Evolutionary conservation across 2,329 filamentous ascomycete genomes (phyloP), one percentile per base, ranked within the genome.

Genomic region (Pseudogymnoascus sp.): DNA sequence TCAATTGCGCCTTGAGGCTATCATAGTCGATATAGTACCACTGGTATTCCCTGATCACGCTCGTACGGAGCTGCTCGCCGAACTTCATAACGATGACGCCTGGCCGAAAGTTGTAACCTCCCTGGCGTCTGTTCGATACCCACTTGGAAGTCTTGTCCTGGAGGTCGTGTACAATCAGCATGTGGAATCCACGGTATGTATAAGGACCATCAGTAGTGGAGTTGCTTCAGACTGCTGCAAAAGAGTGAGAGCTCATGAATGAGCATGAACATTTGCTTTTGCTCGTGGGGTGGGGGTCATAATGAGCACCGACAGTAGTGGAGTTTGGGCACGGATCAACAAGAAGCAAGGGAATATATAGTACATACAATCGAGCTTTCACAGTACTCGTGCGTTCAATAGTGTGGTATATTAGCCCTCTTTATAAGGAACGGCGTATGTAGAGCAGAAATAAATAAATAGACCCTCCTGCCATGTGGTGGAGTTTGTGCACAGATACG

Each of bases 21-120:
- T 97, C 92, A 79, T 99, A 99, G 78, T 91, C 89, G 77, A 99
- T 97, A 79, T 99, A 99, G 80, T 96, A 91, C 87, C 92, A 96
- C 75, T 92, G 88, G 79, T 95, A 99, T 78, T 97, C 92, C 80
- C 90, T 92, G 77, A 97, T 96, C 73, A 96, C 84, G 74, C 92
- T 97, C 71, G 91, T 93, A 67, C 91, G 91, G 72, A 99, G 86
- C 82, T 99, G 92, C 78, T 97, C 91, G 75, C 94, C 94, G 81
- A 97, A 99, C 82, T 88, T 88, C 85, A 88, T 88, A 79, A 83
- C 79, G 77, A 85, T 73, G 66, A 80, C 74, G 64, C 82, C 82
- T 48, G 81, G 83, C 35, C 73, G 72, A 66, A 62, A 55, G 59
- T 27, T 55, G 17, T 33, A 62, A 42, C 25, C 12, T 35, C 29